phyloP scores from a whole-genome alignment of 176 grass and related monocot genomes.

The Avena insularis region DNA sequence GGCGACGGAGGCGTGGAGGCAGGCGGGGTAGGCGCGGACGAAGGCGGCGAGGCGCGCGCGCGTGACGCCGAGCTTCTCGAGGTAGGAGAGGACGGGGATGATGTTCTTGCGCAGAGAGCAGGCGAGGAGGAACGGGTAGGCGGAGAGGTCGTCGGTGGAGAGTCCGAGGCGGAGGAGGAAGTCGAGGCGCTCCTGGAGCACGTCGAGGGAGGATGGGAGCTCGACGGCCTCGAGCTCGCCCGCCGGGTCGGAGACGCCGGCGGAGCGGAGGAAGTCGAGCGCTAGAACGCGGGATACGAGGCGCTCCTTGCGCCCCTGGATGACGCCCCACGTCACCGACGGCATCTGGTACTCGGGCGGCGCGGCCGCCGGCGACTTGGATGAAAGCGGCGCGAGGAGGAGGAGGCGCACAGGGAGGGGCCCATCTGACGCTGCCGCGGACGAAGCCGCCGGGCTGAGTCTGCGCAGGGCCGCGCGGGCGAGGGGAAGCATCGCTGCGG shows the following conservation, averaged over 20 bases:
- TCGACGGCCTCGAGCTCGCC: conserved; percentile 84
- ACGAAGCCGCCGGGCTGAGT: neutral
- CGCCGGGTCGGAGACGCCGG: conserved; percentile 70
- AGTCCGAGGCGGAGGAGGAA: conserved; percentile 93
- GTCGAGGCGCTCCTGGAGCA: conserved; percentile 95
- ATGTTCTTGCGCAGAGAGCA: conserved; percentile 90
- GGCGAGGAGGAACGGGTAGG: conserved; percentile 80
- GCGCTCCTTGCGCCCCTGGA: conserved; percentile 92
- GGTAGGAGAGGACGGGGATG: conserved; percentile 92
- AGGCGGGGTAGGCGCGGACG: conserved; percentile 75
- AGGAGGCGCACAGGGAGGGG: neutral
- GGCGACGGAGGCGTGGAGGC: conserved; percentile 89
- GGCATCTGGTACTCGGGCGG: conserved; percentile 96
- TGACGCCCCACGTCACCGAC: conserved; percentile 91
- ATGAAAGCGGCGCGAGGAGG: conserved; percentile 30
- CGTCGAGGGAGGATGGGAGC: conserved; percentile 89
- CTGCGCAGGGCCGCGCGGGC: conserved; percentile 36
- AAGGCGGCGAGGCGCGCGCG: conserved; percentile 76
- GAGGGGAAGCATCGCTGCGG: conserved; percentile 46
- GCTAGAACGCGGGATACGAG: conserved; percentile 90
- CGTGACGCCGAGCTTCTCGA: conserved; percentile 89
- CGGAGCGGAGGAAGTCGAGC: conserved; percentile 90
- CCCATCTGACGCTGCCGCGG: neutral
- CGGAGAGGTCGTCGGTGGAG: conserved; percentile 87
- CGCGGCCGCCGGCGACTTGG: conserved; percentile 40